Evolutionary conservation across 768 basidiomycete species (phyloP).

Genomic region (Strobilomyces confusus): DNA sequence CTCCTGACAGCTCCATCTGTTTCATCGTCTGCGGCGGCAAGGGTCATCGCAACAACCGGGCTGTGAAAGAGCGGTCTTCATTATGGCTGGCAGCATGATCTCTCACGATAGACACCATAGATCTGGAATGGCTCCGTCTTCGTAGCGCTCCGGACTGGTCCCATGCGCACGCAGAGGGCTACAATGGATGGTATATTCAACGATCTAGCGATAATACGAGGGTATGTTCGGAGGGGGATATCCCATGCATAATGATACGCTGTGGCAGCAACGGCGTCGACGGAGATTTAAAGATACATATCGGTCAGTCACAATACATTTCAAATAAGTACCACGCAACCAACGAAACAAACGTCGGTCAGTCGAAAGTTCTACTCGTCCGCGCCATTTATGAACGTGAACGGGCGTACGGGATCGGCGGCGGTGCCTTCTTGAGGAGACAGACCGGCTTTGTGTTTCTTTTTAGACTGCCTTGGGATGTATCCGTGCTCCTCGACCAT

Average conservation of each 20-base stretch:
- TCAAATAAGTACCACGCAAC: slow-evolving; percentile 17
- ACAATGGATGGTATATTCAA: slow-evolving; percentile 17
- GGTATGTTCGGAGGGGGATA: slow-evolving; percentile 11
- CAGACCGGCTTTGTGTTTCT: slow-evolving; percentile 39
- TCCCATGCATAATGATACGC: slow-evolving; percentile 19
- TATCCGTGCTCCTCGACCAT: slow-evolving; percentile 51
- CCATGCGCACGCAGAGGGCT: slow-evolving; percentile 9
- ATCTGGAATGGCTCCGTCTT: not conserved
- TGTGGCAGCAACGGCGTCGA: slow-evolving; percentile 3
- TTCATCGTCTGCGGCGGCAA: slow-evolving; percentile 24
- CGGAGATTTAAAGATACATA: slow-evolving; percentile 25
- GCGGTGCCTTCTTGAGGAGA: slow-evolving; percentile 24
- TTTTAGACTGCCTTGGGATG: slow-evolving; percentile 41
- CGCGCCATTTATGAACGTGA: slow-evolving; percentile 30
- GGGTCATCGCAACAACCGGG: slow-evolving; percentile 14
- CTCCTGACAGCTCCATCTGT: slow-evolving; percentile 12
- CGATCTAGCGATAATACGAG: slow-evolving; percentile 6
- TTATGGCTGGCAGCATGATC: not conserved
- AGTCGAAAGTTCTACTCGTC: slow-evolving; percentile 19
- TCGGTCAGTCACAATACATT: slow-evolving; percentile 19
- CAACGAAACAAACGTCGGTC: slow-evolving; percentile 1
- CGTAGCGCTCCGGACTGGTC: not conserved
- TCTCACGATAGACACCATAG: slow-evolving; percentile 4
- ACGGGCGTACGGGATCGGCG: slow-evolving; percentile 29
- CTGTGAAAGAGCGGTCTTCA: not conserved